Percentiles rank a stretch among this genome's conserved stretches.
phyloP scores from a whole-genome alignment of 148 eudicot genomes.

The Beta vulgaris region DNA sequence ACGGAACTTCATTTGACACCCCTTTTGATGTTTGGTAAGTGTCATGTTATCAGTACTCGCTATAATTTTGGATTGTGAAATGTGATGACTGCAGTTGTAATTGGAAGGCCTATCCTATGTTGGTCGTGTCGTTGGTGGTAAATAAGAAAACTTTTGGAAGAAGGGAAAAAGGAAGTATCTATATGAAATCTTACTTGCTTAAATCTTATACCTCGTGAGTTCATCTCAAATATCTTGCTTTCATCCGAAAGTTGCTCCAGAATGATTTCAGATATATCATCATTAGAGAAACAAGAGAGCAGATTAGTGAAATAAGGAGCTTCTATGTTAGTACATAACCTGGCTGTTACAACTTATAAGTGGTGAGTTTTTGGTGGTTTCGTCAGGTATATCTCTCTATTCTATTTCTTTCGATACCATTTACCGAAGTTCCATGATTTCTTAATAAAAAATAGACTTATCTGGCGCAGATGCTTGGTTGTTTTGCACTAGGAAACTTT shows the following conservation, averaged over 20 bases:
- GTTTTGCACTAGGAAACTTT: neutral
- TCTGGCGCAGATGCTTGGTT: neutral
- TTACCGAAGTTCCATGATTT: neutral
- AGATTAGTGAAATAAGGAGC: neutral
- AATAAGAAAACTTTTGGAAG: neutral
- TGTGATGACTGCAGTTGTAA: neutral
- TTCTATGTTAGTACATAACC: neutral
- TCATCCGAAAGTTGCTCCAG: neutral
- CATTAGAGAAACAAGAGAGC: neutral
- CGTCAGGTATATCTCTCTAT: too few relatives aligned
- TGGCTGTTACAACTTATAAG: too few relatives aligned
- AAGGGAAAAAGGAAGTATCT: neutral
- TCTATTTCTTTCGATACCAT: too few relatives aligned
- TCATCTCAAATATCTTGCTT: neutral
- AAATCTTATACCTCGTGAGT: neutral
- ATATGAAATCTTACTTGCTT: neutral
- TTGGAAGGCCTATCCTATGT: neutral
- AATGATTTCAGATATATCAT: neutral
- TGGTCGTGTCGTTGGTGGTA: neutral
- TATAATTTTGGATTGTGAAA: neutral
- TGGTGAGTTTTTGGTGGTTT: too few relatives aligned
- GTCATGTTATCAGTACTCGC: neutral
- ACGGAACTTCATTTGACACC: conserved; percentile 80
- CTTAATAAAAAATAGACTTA: neutral
- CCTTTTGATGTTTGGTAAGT: conserved; percentile 95